phyloP scores from a whole-genome alignment of 1,284 basidiomycete species.

The Exobasidium cylindrosporum region DNA sequence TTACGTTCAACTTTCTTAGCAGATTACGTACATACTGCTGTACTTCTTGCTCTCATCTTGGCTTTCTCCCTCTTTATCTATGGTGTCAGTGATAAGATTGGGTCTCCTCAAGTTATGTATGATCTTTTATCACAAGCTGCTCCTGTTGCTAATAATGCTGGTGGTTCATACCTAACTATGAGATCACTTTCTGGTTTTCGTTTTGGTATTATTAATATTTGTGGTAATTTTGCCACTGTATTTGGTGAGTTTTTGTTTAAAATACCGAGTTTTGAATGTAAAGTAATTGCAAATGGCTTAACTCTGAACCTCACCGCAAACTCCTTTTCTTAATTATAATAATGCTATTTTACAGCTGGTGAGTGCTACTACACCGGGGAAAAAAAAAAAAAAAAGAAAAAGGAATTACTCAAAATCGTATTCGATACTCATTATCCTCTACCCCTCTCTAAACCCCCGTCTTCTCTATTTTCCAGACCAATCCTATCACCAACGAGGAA shows the following conservation, averaged over 20 bases:
- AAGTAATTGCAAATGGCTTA: conserved; percentile 7
- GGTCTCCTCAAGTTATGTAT: conserved; percentile 33
- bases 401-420: no score
- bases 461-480: no score
- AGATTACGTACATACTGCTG: conserved; percentile 51
- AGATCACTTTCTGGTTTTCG: conserved; percentile 75
- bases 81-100: conserved; percentile 59
- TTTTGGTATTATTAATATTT: conserved; percentile 81
- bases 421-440: no score
- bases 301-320: not conserved
- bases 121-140: conserved; percentile 61
- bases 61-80: conserved; percentile 70
- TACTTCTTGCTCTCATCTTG: conserved; percentile 48
- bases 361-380: no score
- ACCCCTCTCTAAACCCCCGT: no score
- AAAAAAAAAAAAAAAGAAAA: no score
- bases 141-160: conserved; percentile 63
- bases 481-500: conserved; percentile 70
- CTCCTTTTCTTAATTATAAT: conserved; percentile 67
- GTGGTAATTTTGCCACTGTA: conserved; percentile 38
- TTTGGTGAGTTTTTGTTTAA: no score
- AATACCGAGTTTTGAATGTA: not conserved
- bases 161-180: conserved; percentile 71
- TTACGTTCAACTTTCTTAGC: conserved; percentile 49
- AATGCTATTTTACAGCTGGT: no score